Percentiles rank a stretch among this genome's conserved stretches.
phyloP scores from a whole-genome alignment of 2,329 filamentous ascomycete species.

The Alternaria hordeiaustralica region DNA sequence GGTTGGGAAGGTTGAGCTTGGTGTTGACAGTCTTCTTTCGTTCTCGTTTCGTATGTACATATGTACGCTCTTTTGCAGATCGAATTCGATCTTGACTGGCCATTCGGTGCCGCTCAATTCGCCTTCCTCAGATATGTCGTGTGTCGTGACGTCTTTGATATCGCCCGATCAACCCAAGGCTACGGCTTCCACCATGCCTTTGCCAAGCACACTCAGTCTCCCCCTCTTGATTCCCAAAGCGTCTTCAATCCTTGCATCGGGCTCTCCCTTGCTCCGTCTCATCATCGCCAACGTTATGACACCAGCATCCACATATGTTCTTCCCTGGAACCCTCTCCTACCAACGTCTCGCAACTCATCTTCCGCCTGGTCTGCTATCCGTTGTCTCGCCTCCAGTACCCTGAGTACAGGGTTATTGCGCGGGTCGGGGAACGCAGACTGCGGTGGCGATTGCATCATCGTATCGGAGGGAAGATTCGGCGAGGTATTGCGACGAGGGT shows the following conservation, averaged over 20 bases:
- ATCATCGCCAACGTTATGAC: constrained; percentile 49
- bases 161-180: constrained; percentile 15
- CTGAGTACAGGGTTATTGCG: constrained; percentile 61
- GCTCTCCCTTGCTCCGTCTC: constrained; percentile 38
- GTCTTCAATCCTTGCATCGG: constrained; percentile 39
- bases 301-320: constrained; percentile 54
- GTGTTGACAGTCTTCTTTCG: constrained; percentile 14
- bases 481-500: constrained; percentile 38
- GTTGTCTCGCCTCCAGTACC: constrained; percentile 59
- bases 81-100: constrained; percentile 18
- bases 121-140: neutral
- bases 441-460: constrained; percentile 41
- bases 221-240: constrained; percentile 43
- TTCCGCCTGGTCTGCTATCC: constrained; percentile 60
- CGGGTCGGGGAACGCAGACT: constrained; percentile 41
- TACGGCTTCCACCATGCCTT: constrained; percentile 33
- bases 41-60: constrained; percentile 25
- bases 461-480: constrained; percentile 31
- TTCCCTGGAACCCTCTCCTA: constrained; percentile 49
- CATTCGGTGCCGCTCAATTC: neutral
- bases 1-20: constrained; percentile 14
- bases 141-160: neutral
- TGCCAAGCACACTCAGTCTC: constrained; percentile 35
- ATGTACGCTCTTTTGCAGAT: constrained; percentile 22
- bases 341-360: constrained; percentile 58